Percentiles rank a stretch among this genome's conserved stretches.
Evolutionary conservation across 1,284 basidiomycete species (phyloP).

Genomic region (Polyporus tsugae): DNA sequence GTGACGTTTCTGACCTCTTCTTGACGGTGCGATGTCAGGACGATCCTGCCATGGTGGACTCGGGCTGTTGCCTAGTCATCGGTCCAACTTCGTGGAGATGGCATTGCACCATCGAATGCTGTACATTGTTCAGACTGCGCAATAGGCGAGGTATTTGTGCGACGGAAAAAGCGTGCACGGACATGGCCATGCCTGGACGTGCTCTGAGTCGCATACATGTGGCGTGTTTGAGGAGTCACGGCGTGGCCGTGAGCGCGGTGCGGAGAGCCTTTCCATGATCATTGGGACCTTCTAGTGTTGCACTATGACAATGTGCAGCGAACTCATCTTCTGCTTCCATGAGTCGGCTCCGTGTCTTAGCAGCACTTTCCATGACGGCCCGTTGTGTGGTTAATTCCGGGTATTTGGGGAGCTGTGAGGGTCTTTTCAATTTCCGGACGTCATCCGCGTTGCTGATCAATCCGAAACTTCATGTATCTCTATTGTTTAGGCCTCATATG

Average conservation of each 20-base stretch:
- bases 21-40: neutral
- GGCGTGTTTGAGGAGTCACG: neutral
- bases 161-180: too few relatives aligned
- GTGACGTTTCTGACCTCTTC: neutral
- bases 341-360: neutral
- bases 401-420: neutral
- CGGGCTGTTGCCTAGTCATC: neutral
- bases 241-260: neutral
- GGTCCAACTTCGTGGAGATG: neutral
- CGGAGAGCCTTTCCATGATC: neutral
- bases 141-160: too few relatives aligned
- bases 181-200: too few relatives aligned
- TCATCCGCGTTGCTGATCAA: neutral
- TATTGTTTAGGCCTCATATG: too few relatives aligned
- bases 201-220: neutral
- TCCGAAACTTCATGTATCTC: neutral
- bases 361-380: neutral
- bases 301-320: neutral
- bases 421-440: slow-evolving; percentile 1
- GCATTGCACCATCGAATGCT: neutral
- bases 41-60: neutral
- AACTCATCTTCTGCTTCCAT: neutral
- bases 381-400: neutral
- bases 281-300: neutral
- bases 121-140: too few relatives aligned